Base-by-base conservation (phyloP, 331 rosid species). In the Spiraea crenata region DNA sequence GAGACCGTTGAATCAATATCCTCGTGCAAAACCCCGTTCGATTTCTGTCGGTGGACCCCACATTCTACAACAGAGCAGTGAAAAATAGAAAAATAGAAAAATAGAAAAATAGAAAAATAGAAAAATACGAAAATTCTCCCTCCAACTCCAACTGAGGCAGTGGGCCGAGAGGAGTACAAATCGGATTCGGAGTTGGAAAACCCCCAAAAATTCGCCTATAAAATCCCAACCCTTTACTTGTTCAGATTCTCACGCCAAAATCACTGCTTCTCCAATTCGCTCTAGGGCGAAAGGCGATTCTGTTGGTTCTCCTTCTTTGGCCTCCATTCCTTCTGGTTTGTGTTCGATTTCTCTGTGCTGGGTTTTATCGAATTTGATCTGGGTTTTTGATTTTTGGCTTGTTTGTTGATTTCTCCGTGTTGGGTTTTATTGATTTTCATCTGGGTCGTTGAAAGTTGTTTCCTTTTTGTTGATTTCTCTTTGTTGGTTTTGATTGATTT, bases 121-220 rank as follows among this genome's bases (percentile, higher is more conserved):
- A 58, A 37, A 59, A 37, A 59, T 61, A 61, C 34, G 35, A 61
- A 61, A 61, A 39, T 61, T 61, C 31, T 25, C 66, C 66, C 66
- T 61, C 66, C 66, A 61, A 39, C 48, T 40, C 48, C 66, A 61
- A 9, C 9, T 42, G 15, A 1, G n/a, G 17, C 64, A 10, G 45
- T 58, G 31, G 65, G 65, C 16, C 65, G 34, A 9, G 64, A 58
- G 4, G 47, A 61, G 66, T 13, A 40, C 31, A 4, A 7, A 39
- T 61, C 48, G 66, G 64, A 58, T 19, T 2, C 9, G 48, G 66
- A 58, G 6, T 58, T 1, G 64, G 45, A 35, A 6, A 61, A 39
- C 20, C 48, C 15, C 48, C 3, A n/a, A 8, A 41, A 39, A 61
- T 13, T 39, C 66, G 64, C 66, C 48, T 61, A 39, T 61, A 39